Evolutionary conservation across 2,329 filamentous ascomycete species (phyloP), one percentile per base, ranked within the genome.

Genomic region (Neoarthrinium moseri): DNA sequence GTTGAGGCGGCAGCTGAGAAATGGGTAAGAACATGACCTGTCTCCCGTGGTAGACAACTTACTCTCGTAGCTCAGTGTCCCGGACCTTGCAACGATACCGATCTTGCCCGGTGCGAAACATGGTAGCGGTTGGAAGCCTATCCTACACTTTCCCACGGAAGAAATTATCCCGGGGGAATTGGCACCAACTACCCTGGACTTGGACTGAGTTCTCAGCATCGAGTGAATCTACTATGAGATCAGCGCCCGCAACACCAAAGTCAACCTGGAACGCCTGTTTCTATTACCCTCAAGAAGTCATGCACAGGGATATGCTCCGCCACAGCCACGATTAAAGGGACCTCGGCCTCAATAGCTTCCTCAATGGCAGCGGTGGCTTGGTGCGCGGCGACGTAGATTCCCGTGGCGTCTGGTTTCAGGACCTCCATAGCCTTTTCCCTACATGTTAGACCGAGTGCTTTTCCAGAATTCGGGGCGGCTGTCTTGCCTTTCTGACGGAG

Each of bases 151-250:
- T 0, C 84, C 84, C 48, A 84, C 78, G 1, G 85, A 78, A 17
- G 85, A 87, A 50, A 89, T 88, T 47, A 89, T 89, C 0, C 86
- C 86, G 0, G 86, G 85, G 17, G 83, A 83, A 60, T 89, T 89
- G 8, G 86, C 83, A 10, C 86, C 86, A 2, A 89, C 83, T 0
- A 89, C 69, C 41, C 86, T 73, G 3, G 81, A 86, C 51, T 79
- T 83, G 0, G 81, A 85, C 57, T 89, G 86, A 0, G 83, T 83
- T 50, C 80, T 77, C 2, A 89, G 69, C 46, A 89, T 86, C 2
- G 81, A 81, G 53, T 86, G 81, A 53, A 87, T 80, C 81, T 86
- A 45, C 3, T 32, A 12, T 33, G 47, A 27, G 27, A 11, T 40
- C 20, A 40, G 22, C 27, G 15, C n/a, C 22, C 37, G 17, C 13